Conservation (phyloP, 306 rosid species). For the Quillaja saponaria region DNA sequence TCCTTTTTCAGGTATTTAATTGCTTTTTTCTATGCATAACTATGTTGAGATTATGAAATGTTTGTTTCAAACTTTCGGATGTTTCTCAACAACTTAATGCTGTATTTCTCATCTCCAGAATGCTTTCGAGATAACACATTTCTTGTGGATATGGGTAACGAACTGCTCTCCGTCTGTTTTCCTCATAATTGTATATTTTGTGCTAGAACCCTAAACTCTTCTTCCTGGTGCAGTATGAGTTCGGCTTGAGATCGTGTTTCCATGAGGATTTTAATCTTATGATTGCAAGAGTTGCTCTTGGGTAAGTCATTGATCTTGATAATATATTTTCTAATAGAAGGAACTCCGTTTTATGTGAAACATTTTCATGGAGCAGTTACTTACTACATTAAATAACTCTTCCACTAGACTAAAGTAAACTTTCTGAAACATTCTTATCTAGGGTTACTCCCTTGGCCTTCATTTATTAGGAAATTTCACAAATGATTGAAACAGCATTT, state of each 20-base stretch:
- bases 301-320: slow-evolving; percentile 46
- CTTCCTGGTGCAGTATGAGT: slow-evolving; percentile 78
- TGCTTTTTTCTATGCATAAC: background rate
- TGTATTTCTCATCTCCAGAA: slow-evolving; percentile 51
- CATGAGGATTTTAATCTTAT: slow-evolving; percentile 56
- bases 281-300: slow-evolving; percentile 63
- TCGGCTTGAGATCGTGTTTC: slow-evolving; percentile 84
- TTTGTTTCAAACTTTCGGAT: background rate
- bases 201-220: slow-evolving; percentile 26
- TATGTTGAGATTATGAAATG: background rate
- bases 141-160: slow-evolving; percentile 90
- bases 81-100: slow-evolving; percentile 27
- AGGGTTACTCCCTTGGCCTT: background rate
- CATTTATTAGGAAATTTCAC: background rate
- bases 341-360: background rate
- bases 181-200: slow-evolving; percentile 7
- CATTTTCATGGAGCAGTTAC: background rate
- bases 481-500: background rate
- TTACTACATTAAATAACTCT: background rate
- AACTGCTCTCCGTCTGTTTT: slow-evolving; percentile 17
- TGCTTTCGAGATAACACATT: slow-evolving; percentile 91
- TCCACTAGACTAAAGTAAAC: background rate
- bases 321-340: background rate
- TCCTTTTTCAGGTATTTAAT: slow-evolving; percentile 75
- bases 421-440: background rate